Conservation (phyloP, 495 filamentous ascomycete species). For the Annulohypoxylon bovei region DNA sequence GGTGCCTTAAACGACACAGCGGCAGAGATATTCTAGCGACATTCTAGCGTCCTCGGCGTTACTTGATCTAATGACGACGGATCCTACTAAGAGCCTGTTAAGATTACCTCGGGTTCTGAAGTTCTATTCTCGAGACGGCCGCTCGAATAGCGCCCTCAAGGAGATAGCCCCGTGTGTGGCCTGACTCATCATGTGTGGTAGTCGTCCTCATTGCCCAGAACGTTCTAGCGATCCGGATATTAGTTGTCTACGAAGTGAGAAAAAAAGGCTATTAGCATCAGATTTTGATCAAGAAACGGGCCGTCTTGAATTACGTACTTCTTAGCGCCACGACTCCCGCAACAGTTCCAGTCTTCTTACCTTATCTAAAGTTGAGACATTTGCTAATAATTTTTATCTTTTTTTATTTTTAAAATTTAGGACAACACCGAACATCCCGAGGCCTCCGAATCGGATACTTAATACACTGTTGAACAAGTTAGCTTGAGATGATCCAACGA, state of each 20-base stretch:
- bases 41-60: background rate
- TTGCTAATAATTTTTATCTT: background rate
- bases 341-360: background rate
- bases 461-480: background rate
- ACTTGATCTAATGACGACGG: background rate
- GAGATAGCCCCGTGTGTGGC: background rate
- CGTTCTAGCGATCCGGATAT: background rate
- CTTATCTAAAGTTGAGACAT: background rate
- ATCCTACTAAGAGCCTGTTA: background rate
- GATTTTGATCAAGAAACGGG: background rate
- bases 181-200: background rate
- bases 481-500: background rate
- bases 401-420: background rate
- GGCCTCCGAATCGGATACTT: background rate
- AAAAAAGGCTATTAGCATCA: background rate
- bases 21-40: background rate
- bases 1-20: background rate
- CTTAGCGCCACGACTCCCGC: slow-evolving; percentile 18
- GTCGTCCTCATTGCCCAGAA: background rate
- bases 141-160: background rate
- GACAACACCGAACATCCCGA: slow-evolving; percentile 2
- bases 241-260: background rate
- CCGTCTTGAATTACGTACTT: background rate
- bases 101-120: background rate
- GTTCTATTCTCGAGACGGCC: background rate